A percentile compares a stretch with the other conserved stretches of the same genome.
Evolutionary conservation across 2,329 filamentous ascomycete species (phyloP).

Genomic region (Colletotrichum chlorophyti): DNA sequence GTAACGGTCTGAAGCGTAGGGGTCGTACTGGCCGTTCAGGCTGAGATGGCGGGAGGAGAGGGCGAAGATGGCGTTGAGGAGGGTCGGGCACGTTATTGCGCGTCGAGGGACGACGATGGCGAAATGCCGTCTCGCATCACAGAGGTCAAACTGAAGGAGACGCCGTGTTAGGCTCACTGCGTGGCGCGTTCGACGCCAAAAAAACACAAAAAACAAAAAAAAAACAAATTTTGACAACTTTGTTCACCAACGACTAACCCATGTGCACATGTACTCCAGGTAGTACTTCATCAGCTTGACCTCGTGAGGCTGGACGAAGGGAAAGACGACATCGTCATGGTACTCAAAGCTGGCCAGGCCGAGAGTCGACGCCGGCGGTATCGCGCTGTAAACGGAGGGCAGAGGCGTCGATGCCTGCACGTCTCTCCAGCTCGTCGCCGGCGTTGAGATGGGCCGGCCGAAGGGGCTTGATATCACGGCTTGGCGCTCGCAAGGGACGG

Average conservation of each 20-base stretch:
- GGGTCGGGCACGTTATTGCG: slow-evolving; percentile 54
- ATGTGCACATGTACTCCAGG: slow-evolving; percentile 37
- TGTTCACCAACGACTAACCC: slow-evolving; percentile 22
- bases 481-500: not conserved
- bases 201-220: too few species aligned
- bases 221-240: too few species aligned
- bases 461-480: not conserved
- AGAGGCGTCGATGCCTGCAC: not conserved
- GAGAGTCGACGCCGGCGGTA: slow-evolving; percentile 2
- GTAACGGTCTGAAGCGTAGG: slow-evolving; percentile 58
- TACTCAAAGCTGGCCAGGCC: slow-evolving; percentile 23
- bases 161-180: too few species aligned
- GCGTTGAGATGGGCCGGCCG: not conserved
- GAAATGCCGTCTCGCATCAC: slow-evolving; percentile 46
- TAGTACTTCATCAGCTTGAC: slow-evolving; percentile 37
- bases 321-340: slow-evolving; percentile 27
- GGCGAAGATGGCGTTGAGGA: slow-evolving; percentile 61
- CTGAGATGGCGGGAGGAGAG: slow-evolving; percentile 60
- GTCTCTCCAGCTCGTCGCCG: slow-evolving; percentile 16
- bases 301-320: slow-evolving; percentile 32
- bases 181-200: too few species aligned
- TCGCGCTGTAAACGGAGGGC: not conserved
- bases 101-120: slow-evolving; percentile 57
- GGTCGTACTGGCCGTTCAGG: slow-evolving; percentile 48
- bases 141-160: slow-evolving; percentile 16